These are phyloP conservation scores for Clohesyomyces aquaticus DNA, from an alignment of 495 filamentous ascomycete genomes.

Conservation along the genomic window DNA sequence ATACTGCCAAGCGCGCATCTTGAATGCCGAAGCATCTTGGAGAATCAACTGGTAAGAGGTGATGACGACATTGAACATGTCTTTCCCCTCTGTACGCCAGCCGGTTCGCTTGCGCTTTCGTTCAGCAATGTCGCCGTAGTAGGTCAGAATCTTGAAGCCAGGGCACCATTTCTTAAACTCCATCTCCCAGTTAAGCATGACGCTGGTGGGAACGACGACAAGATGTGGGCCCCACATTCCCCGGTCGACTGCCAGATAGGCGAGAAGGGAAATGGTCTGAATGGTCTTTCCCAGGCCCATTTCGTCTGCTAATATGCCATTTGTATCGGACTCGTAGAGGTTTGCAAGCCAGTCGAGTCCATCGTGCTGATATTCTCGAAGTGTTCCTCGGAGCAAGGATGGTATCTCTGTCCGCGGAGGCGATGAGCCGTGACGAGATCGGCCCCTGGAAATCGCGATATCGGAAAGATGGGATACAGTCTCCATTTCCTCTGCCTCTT, in stretches of 20 bases:
- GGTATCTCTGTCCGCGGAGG: slow-evolving; percentile 56
- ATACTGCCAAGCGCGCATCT: slow-evolving; percentile 93
- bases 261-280: slow-evolving; percentile 93
- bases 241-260: slow-evolving; percentile 88
- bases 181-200: slow-evolving; percentile 99
- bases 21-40: slow-evolving; percentile 90
- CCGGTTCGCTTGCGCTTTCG: slow-evolving; percentile 86
- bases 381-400: slow-evolving; percentile 83
- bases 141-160: slow-evolving; percentile 96
- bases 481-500: slow-evolving; percentile 1
- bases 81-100: slow-evolving; percentile 74
- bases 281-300: slow-evolving; percentile 99
- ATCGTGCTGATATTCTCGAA: slow-evolving; percentile 96
- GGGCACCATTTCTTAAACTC: slow-evolving; percentile 99
- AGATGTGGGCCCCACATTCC: slow-evolving; percentile 95
- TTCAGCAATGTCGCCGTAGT: slow-evolving; percentile 84
- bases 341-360: slow-evolving; percentile 96
- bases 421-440: slow-evolving; percentile 29
- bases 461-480: not conserved
- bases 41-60: slow-evolving; percentile 97
- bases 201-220: slow-evolving; percentile 94
- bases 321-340: slow-evolving; percentile 88
- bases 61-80: slow-evolving; percentile 94
- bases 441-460: slow-evolving; percentile 8
- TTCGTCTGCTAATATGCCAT: slow-evolving; percentile 98